Conservation (phyloP, 331 rosid genomes). For the Phaseolus coccineus region DNA sequence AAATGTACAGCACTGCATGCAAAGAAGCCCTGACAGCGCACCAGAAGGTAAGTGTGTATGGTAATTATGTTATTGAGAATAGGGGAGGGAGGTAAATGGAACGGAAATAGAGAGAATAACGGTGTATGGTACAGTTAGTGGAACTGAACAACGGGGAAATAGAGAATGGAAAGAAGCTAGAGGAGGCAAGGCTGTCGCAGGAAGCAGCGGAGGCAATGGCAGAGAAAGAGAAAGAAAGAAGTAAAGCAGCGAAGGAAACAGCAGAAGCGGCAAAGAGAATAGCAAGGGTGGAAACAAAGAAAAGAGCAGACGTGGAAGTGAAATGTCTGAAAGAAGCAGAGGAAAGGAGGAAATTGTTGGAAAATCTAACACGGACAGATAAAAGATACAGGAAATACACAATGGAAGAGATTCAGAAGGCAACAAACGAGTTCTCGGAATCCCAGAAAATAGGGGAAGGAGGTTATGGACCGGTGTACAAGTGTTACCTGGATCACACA, state of each 20-base stretch:
- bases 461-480: constrained; percentile 77
- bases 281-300: constrained; percentile 63
- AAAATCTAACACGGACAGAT: constrained; percentile 55
- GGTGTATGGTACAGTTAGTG: constrained; percentile 43
- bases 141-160: constrained; percentile 58
- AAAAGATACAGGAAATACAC: constrained; percentile 60
- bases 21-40: constrained; percentile 76
- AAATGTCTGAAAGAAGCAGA: constrained; percentile 64
- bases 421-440: constrained; percentile 59
- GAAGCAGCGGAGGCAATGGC: constrained; percentile 68
- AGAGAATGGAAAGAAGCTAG: constrained; percentile 62
- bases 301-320: constrained; percentile 57
- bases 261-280: constrained; percentile 70
- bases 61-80: too few relatives aligned
- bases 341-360: constrained; percentile 58
- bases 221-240: constrained; percentile 67
- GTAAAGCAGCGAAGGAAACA: constrained; percentile 66
- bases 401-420: constrained; percentile 71
- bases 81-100: too few relatives aligned
- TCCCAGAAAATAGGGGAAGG: constrained; percentile 83
- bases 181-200: constrained; percentile 62
- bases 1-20: constrained; percentile 82
- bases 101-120: too few relatives aligned
- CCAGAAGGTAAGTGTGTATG: constrained; percentile 51
- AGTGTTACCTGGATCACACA: constrained; percentile 71